A percentile compares a stretch with the other conserved stretches of the same genome.
Conservation (phyloP, 331 rosid genomes). For the Telfairia occidentalis region DNA sequence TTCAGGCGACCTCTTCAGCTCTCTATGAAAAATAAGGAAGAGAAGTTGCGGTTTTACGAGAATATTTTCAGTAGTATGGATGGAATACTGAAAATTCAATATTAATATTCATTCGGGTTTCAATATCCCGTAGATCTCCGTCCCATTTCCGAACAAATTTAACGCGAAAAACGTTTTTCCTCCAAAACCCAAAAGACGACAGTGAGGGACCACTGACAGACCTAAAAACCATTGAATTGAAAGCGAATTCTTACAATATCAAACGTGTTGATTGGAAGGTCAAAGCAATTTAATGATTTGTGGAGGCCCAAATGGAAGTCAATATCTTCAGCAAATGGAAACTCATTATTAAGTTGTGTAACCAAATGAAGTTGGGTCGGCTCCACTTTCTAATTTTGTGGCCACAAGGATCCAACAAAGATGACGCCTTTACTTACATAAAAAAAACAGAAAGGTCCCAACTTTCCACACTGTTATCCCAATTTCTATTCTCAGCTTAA, state of each 20-base stretch:
- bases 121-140: neutral
- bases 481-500: neutral
- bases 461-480: neutral
- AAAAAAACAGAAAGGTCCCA: neutral
- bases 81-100: neutral
- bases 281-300: neutral
- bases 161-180: neutral
- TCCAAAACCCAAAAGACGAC: neutral
- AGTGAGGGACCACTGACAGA: neutral
- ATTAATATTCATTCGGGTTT: neutral
- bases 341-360: neutral
- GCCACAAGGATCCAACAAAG: constrained; percentile 7
- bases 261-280: constrained; percentile 6
- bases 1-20: no score
- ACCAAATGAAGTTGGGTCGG: neutral
- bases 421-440: neutral
- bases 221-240: neutral
- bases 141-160: neutral
- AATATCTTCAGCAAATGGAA: neutral
- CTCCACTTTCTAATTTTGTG: constrained; percentile 4
- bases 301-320: neutral
- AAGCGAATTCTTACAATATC: neutral
- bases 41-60: neutral
- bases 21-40: neutral
- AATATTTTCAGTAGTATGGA: neutral